phyloP scores from a whole-genome alignment of 129 eudicot genomes.

The Flaveria bidentis region DNA sequence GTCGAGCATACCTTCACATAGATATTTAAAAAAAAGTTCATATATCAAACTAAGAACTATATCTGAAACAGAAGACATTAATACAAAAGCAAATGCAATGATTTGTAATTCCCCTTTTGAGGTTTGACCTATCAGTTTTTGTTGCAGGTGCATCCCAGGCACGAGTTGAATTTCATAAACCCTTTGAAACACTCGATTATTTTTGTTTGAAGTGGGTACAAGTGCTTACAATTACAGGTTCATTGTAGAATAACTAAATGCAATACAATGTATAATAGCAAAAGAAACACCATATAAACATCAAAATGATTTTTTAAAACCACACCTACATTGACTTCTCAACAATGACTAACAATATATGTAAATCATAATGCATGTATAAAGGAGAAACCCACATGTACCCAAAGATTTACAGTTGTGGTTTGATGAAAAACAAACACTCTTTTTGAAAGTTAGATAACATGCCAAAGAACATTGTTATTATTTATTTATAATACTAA shows the following conservation, averaged over 20 bases:
- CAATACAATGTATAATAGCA: background rate
- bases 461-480: background rate
- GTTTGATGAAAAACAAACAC: background rate
- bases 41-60: background rate
- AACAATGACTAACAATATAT: background rate
- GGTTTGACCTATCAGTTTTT: too few relatives aligned
- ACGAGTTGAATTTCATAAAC: background rate
- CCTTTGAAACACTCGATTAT: background rate
- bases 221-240: background rate
- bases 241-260: background rate
- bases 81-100: background rate
- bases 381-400: background rate
- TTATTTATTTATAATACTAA: background rate
- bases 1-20: conserved; percentile 86
- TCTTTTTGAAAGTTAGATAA: background rate
- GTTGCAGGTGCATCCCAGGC: too few relatives aligned
- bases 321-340: background rate
- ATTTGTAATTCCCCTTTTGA: too few relatives aligned
- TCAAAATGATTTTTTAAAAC: background rate
- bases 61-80: background rate
- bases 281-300: background rate
- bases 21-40: background rate
- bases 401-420: background rate
- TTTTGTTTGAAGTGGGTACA: background rate
- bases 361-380: background rate